These are phyloP conservation scores for Dictyophora rubrovolvata DNA, from an alignment of 768 basidiomycete species.

Conservation along the genomic window DNA sequence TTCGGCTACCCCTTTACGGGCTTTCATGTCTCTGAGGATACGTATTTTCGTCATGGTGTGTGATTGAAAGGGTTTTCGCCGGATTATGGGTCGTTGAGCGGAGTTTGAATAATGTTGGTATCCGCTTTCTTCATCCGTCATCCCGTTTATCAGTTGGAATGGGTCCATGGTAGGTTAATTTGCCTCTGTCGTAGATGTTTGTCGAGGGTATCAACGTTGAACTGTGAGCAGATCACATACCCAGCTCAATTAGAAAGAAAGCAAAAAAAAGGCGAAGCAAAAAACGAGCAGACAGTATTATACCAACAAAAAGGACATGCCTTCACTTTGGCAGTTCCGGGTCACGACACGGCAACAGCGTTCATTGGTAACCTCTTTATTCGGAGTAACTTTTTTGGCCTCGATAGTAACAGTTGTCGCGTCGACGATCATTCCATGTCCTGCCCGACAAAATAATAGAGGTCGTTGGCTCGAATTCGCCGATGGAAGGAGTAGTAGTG, in stretches of 20 bases:
- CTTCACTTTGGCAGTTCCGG: slow-evolving; percentile 4
- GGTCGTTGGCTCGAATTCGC: slow-evolving; percentile 35
- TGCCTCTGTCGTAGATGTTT: no score
- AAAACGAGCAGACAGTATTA: background rate
- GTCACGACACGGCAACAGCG: slow-evolving; percentile 27
- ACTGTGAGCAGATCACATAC: no score
- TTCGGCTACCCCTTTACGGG: slow-evolving; percentile 55
- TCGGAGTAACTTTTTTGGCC: slow-evolving; percentile 70
- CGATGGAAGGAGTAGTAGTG: slow-evolving; percentile 9
- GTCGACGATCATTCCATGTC: slow-evolving; percentile 71
- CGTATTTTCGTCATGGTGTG: slow-evolving; percentile 31
- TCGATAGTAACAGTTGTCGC: slow-evolving; percentile 73
- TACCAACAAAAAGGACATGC: background rate
- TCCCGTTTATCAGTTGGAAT: background rate
- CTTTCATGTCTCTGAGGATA: slow-evolving; percentile 71
- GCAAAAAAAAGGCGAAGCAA: background rate
- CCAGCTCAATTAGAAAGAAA: background rate
- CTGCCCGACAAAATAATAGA: slow-evolving; percentile 46
- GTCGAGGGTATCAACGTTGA: no score
- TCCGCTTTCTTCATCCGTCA: background rate
- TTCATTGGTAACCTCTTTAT: slow-evolving; percentile 66
- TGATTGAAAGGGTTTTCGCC: slow-evolving; percentile 8
- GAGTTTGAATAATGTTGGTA: background rate
- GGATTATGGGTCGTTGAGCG: background rate
- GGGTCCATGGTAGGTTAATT: background rate